Conservation (phyloP, 2,329 filamentous ascomycete genomes). For the Davidsoniella eucalypti region DNA sequence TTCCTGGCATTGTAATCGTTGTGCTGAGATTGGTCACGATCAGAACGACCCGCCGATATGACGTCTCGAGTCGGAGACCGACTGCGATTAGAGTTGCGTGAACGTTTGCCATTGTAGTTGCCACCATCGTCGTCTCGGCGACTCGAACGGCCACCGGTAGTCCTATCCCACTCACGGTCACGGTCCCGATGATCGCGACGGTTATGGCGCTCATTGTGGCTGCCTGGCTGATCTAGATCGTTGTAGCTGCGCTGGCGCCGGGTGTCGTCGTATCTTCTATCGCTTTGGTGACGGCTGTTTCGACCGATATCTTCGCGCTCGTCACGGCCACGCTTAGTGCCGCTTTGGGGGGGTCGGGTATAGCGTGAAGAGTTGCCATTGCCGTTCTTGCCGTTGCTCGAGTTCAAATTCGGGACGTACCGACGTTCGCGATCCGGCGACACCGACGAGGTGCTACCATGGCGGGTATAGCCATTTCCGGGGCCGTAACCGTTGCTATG, state of each 20-base stretch:
- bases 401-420: constrained; percentile 25
- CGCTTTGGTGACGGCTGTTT: constrained; percentile 17
- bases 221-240: constrained; percentile 32
- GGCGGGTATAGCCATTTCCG: constrained; percentile 28
- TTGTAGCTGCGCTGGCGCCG: constrained; percentile 46
- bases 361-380: constrained; percentile 14
- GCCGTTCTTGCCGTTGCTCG: constrained; percentile 21
- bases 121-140: constrained; percentile 35
- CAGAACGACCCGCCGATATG: too few relatives aligned
- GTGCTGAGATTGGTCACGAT: constrained; percentile 19
- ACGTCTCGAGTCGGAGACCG: constrained; percentile 28
- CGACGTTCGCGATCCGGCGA: constrained; percentile 25
- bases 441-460: constrained; percentile 28
- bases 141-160: constrained; percentile 20
- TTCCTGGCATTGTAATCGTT: constrained; percentile 6
- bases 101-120: constrained; percentile 34
- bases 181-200: constrained; percentile 15
- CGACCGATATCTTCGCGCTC: constrained; percentile 44
- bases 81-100: constrained; percentile 32
- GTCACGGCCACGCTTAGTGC: constrained; percentile 48
- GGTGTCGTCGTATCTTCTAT: constrained; percentile 26
- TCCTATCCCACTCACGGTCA: constrained; percentile 15
- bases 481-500: not conserved
- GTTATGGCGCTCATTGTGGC: not conserved
- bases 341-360: not conserved